These are phyloP conservation scores for Talaromyces islandicus DNA, from an alignment of 2,329 filamentous ascomycete genomes.

Conservation along the genomic window DNA sequence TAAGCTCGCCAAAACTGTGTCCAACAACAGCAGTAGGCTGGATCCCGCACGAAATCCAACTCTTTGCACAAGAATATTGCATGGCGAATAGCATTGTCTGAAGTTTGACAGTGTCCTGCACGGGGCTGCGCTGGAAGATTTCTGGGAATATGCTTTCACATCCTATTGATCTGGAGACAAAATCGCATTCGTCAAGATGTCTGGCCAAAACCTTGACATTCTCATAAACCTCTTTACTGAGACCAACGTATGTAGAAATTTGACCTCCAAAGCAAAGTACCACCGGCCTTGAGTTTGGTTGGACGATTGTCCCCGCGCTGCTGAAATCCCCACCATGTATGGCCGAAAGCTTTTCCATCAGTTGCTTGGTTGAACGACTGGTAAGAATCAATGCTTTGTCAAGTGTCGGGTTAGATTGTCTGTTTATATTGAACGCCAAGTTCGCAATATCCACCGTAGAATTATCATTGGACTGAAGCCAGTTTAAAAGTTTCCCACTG, in stretches of 20 bases:
- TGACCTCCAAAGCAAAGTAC: constrained; percentile 40
- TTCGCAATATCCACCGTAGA: neutral
- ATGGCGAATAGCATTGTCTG: constrained; percentile 33
- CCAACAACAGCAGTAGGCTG: constrained; percentile 29
- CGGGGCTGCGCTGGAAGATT: constrained; percentile 20
- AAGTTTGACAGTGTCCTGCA: constrained; percentile 19
- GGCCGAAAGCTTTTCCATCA: constrained; percentile 15
- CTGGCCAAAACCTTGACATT: constrained; percentile 20
- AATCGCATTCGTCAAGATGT: constrained; percentile 32
- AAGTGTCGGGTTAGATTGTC: constrained; percentile 6
- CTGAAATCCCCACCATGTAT: neutral
- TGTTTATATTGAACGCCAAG: constrained; percentile 5
- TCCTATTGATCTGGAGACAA: constrained; percentile 20
- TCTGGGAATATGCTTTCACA: constrained; percentile 26
- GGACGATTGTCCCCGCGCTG: neutral
- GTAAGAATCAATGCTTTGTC: constrained; percentile 18
- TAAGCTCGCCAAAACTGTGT: constrained; percentile 35
- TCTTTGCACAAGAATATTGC: constrained; percentile 32
- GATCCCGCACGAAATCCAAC: constrained; percentile 36
- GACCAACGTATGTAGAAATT: constrained; percentile 19
- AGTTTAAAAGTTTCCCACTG: neutral
- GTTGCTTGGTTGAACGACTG: constrained; percentile 15
- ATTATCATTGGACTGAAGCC: neutral
- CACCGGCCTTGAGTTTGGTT: constrained; percentile 15
- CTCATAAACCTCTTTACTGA: constrained; percentile 24